A percentile compares a stretch with the other conserved stretches of the same genome.
phyloP scores from a whole-genome alignment of 2,329 filamentous ascomycete species.

The Fusarium subglutinans region DNA sequence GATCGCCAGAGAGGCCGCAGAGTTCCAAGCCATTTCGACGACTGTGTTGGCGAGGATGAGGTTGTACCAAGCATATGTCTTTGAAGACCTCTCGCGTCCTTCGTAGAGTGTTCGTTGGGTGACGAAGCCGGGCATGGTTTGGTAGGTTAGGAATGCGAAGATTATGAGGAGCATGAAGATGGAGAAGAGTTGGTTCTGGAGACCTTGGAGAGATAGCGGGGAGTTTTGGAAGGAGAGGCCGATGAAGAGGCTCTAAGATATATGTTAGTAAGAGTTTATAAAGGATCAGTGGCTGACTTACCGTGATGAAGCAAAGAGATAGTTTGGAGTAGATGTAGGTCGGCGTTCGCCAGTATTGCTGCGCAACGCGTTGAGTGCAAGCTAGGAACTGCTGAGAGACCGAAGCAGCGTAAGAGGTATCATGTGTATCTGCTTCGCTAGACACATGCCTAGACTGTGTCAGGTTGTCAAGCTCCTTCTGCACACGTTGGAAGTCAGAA shows the following conservation, averaged over 20 bases:
- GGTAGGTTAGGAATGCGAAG: slow-evolving; percentile 79
- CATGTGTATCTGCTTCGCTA: neutral
- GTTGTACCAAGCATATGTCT: slow-evolving; percentile 83
- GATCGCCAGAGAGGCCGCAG: slow-evolving; percentile 38
- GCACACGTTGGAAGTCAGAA: slow-evolving; percentile 62
- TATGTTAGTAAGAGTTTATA: slow-evolving; percentile 47
- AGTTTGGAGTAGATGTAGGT: slow-evolving; percentile 87
- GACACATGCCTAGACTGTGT: accelerated
- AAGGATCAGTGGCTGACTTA: neutral
- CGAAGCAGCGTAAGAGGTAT: slow-evolving; percentile 53
- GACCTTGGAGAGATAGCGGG: slow-evolving; percentile 66
- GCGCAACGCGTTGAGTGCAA: slow-evolving; percentile 75
- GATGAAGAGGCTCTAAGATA: slow-evolving; percentile 69
- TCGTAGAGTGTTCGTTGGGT: slow-evolving; percentile 83
- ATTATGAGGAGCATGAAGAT: slow-evolving; percentile 85
- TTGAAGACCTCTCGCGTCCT: slow-evolving; percentile 82
- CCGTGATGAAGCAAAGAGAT: slow-evolving; percentile 54
- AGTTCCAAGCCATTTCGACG: slow-evolving; percentile 88
- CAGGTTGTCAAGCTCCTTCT: slow-evolving; percentile 64
- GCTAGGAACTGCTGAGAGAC: slow-evolving; percentile 72
- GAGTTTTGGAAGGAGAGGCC: slow-evolving; percentile 81
- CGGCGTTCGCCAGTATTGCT: slow-evolving; percentile 90
- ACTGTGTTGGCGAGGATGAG: slow-evolving; percentile 85
- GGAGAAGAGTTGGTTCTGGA: slow-evolving; percentile 85
- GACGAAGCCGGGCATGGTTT: slow-evolving; percentile 87